Evolutionary conservation across 306 rosid genomes (phyloP), one percentile per base, ranked within the genome.

Genomic region (Echinosophora koreensis): DNA sequence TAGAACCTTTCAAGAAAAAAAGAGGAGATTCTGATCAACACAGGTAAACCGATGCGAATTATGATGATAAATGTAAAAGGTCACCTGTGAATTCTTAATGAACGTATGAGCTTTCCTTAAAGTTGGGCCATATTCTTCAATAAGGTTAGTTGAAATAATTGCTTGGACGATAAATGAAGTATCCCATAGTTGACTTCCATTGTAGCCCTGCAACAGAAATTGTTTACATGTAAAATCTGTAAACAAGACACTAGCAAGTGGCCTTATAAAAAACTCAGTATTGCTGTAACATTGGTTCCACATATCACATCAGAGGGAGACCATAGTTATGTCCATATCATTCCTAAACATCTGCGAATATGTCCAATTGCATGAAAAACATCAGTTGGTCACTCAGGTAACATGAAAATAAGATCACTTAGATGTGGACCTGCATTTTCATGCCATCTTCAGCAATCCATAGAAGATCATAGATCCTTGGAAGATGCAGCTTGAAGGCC

Each of bases 131-230:
- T 80, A 90, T 69, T 95, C 97, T 61, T 90, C 90, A 51, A 59
- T 5, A 35, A 95, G 93, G 83, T 86, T 76, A 66, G 96, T 82
- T 76, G 98, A 90, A 47, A 95, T 74, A 62, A 95, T 90, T 73
- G 98, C 98, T 85, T 95, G 98, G 83, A 77, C 87, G 32, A 92
- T 84, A 84, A 92, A 95, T 47, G 90, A 77, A 80, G 97, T 82
- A 80, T 95, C 99, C 99, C 99, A 92, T 38, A 89, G 78, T 84
- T 91, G 97, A 88, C 99, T 95, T 82, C 99, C 99, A 82, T 95
- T 95, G 83, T 95, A 95, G 69, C 99, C 99, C 99, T 95, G 89
- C 73, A 79, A 76, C 73, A 77, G 74, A 54, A 76, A 18, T 27
- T 67, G 71, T 76, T 72, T 32, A 39, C 37, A 38, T 42, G 8